Conservation (phyloP, 208 protist genomes). For the Porcisia deanei region DNA sequence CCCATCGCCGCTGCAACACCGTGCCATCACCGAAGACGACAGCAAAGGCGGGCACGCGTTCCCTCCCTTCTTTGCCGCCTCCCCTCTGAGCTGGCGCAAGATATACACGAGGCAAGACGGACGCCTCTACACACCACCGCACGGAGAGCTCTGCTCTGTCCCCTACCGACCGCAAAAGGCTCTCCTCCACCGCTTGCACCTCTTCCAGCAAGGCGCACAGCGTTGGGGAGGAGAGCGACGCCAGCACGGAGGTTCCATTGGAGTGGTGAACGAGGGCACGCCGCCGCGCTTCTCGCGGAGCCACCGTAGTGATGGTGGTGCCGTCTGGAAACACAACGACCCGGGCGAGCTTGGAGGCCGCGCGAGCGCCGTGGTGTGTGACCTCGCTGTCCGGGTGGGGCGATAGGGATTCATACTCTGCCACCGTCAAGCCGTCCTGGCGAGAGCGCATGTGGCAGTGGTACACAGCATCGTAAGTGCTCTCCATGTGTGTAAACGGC, state of each 20-base stretch:
- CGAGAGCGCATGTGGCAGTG: conserved; percentile 58
- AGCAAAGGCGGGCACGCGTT: conserved; percentile 39
- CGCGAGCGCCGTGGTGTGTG: background rate
- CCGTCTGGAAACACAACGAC: conserved; percentile 33
- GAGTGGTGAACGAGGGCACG: conserved; percentile 6
- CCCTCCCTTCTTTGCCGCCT: background rate
- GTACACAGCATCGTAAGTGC: conserved; percentile 54
- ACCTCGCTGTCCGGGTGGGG: background rate
- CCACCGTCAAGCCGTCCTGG: conserved; percentile 63
- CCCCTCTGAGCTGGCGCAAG: conserved; percentile 30
- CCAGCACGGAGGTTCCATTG: background rate
- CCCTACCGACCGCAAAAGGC: conserved; percentile 11
- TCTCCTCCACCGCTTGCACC: conserved; percentile 20
- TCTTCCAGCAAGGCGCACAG: conserved; percentile 31
- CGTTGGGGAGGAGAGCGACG: conserved; percentile 24
- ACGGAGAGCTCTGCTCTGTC: conserved; percentile 26
- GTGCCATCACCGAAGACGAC: conserved; percentile 77
- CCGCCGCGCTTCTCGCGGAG: conserved; percentile 18
- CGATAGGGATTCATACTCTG: conserved; percentile 41
- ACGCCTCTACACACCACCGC: conserved; percentile 70
- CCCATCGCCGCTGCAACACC: conserved; percentile 51
- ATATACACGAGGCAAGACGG: conserved; percentile 73
- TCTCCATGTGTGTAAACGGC: conserved; percentile 25
- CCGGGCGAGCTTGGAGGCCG: conserved; percentile 14
- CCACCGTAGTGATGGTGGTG: conserved; percentile 33